A percentile compares a stretch with the other conserved stretches of the same genome.
These are phyloP conservation scores for Ganoderma leucocontextum DNA, from an alignment of 1,284 basidiomycete genomes.

Conservation along the genomic window DNA sequence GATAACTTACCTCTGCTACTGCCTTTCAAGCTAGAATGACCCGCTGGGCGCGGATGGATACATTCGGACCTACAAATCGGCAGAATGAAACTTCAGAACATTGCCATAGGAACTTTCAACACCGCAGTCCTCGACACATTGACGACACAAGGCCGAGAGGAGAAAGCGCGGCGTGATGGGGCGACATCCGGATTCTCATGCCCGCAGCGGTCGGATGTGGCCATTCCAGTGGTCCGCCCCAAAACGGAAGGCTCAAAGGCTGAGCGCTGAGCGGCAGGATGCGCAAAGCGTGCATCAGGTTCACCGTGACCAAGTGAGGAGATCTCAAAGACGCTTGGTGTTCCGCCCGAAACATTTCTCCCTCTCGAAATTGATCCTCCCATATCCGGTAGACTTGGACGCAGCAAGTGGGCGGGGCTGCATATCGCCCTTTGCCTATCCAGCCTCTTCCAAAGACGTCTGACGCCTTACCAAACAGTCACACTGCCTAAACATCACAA, in stretches of 20 bases:
- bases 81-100: conserved; percentile 8
- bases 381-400: conserved; percentile 21
- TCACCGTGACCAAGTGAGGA: conserved; percentile 27
- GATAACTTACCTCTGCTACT: background rate
- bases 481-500: conserved; percentile 29
- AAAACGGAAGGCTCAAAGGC: conserved; percentile 35
- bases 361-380: conserved; percentile 19
- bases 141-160: background rate
- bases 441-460: conserved; percentile 28
- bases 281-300: conserved; percentile 21
- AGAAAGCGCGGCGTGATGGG: conserved; percentile 5
- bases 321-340: conserved; percentile 33
- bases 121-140: background rate
- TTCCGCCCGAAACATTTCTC: conserved; percentile 23
- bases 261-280: conserved; percentile 26
- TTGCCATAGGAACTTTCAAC: conserved; percentile 2
- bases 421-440: conserved; percentile 28
- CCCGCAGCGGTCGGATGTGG: conserved; percentile 21
- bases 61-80: conserved; percentile 34
- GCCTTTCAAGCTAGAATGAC: background rate
- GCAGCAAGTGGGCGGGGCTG: conserved; percentile 16
- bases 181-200: conserved; percentile 11
- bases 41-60: conserved; percentile 12
- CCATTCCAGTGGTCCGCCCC: conserved; percentile 6
- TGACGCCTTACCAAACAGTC: conserved; percentile 34